Percentiles rank a stretch among this genome's conserved stretches.
Conservation (phyloP, 441 rosid species). For the Viola pubescens region DNA sequence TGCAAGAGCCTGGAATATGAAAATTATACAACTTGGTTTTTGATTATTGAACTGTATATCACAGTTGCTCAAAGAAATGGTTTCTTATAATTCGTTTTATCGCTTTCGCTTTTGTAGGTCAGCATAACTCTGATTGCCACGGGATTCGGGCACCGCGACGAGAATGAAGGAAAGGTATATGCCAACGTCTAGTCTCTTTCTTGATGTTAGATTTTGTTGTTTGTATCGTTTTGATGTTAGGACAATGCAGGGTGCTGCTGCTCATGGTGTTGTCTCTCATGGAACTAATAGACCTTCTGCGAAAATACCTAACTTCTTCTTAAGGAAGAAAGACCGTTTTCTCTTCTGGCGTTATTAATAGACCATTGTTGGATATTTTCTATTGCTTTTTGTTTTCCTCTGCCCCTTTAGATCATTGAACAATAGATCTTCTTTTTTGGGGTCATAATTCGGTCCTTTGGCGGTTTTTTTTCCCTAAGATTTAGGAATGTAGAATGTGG, state of each 20-base stretch:
- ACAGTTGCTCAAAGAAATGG: neutral
- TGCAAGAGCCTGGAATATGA: neutral
- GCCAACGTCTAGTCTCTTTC: neutral
- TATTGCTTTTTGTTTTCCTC: no score
- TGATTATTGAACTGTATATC: neutral
- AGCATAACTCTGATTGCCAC: conserved; percentile 5
- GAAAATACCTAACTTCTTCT: conserved; percentile 1
- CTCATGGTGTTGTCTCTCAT: neutral
- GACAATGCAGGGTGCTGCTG: neutral
- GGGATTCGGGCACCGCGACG: neutral
- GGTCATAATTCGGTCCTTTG: no score
- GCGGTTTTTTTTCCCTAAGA: no score
- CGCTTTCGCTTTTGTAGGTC: no score
- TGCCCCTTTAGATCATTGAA: no score
- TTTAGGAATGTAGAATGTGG: no score
- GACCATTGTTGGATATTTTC: no score
- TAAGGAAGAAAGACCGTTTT: neutral
- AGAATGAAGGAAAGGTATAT: neutral
- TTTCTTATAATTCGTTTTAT: no score
- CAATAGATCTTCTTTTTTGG: no score
- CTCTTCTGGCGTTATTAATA: conserved; percentile 3
- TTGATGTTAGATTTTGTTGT: neutral
- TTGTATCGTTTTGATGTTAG: neutral
- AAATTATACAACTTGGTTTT: neutral
- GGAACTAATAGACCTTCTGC: neutral